Conservation (phyloP, 768 basidiomycete genomes). For the Lanmaoa pseudosensibilis region DNA sequence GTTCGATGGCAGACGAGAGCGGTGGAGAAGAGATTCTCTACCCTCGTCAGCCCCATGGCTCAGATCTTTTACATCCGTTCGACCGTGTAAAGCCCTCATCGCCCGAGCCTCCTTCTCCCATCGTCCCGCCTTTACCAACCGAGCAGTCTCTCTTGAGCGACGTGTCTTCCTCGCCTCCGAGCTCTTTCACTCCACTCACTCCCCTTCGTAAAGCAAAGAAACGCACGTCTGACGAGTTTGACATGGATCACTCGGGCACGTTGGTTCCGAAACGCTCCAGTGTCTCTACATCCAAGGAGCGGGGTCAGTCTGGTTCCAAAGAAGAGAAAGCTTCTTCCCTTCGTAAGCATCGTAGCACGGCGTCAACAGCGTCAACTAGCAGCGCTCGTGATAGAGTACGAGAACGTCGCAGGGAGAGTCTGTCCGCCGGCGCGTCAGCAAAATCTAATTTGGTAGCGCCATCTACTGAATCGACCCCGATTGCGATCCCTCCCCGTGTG, state of each 20-base stretch:
- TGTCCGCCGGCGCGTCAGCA: constrained; percentile 38
- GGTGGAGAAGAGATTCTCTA: constrained; percentile 90
- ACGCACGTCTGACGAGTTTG: constrained; percentile 80
- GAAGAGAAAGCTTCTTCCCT: constrained; percentile 50
- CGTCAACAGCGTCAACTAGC: constrained; percentile 45
- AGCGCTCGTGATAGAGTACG: constrained; percentile 46
- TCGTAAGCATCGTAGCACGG: constrained; percentile 75
- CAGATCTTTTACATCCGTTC: constrained; percentile 33
- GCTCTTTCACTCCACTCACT: constrained; percentile 50
- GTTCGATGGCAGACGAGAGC: constrained; percentile 78
- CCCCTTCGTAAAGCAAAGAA: constrained; percentile 62
- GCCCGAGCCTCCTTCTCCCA: constrained; percentile 28
- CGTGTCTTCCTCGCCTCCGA: constrained; percentile 53
- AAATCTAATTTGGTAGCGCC: constrained; percentile 20
- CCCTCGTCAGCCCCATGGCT: constrained; percentile 56
- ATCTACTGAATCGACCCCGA: constrained; percentile 23
- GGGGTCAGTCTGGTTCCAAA: constrained; percentile 31
- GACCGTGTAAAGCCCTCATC: constrained; percentile 34
- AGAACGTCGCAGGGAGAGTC: constrained; percentile 57
- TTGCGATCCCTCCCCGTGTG: constrained; percentile 19
- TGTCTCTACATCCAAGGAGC: constrained; percentile 32
- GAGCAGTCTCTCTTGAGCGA: constrained; percentile 32
- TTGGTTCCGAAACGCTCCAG: constrained; percentile 52
- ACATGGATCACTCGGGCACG: constrained; percentile 67
- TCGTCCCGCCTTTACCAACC: constrained; percentile 33